Evolutionary conservation across 805 yeast species (phyloP).

Genomic region (Priceomyces medius): DNA sequence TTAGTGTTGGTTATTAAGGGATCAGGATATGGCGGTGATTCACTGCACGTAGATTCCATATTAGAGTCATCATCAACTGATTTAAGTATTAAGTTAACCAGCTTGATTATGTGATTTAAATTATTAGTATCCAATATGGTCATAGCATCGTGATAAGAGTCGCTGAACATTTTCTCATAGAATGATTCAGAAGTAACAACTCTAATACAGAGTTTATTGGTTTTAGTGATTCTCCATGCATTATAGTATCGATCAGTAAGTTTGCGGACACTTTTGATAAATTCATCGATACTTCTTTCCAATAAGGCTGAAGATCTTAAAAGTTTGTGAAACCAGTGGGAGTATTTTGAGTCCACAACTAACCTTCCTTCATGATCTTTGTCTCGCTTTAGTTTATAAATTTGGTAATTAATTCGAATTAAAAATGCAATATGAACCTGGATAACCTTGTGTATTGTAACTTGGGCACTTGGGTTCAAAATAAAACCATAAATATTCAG

Average conservation of each 20-base stretch:
- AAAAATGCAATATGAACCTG: conserved; percentile 17
- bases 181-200: not conserved
- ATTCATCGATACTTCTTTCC: not conserved
- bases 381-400: conserved; percentile 12
- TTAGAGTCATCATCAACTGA: conserved; percentile 47
- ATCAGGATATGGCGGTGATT: not conserved
- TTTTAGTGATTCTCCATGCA: conserved; percentile 64
- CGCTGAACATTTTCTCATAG: not conserved
- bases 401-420: conserved; percentile 4
- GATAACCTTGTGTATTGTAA: conserved; percentile 37
- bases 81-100: conserved; percentile 40
- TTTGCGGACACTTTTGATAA: conserved; percentile 23
- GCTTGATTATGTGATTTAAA: conserved; percentile 18
- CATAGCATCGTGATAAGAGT: not conserved
- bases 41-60: conserved; percentile 34
- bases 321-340: conserved; percentile 6
- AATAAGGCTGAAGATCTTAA: conserved; percentile 11
- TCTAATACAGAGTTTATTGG: conserved; percentile 25
- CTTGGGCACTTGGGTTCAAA: conserved; percentile 33
- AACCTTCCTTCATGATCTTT: conserved; percentile 11
- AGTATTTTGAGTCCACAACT: conserved; percentile 10
- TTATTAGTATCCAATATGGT: not conserved
- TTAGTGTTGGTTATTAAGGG: too few relatives aligned
- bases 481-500: conserved; percentile 20
- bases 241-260: conserved; percentile 57